phyloP scores from a whole-genome alignment of 164 flowering plant species.

The Saururus chinensis region DNA sequence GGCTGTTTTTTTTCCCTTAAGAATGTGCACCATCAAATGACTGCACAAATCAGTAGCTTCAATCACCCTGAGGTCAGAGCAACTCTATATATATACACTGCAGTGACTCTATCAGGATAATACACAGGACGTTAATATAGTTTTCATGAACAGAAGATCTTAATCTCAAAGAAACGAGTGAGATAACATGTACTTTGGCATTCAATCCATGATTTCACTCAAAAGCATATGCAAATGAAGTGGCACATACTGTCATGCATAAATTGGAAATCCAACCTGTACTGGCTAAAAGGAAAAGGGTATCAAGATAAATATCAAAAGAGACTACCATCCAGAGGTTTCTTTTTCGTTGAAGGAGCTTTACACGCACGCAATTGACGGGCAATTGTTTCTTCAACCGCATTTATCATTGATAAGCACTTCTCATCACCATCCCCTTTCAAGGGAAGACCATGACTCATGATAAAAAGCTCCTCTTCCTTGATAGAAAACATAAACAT shows the following conservation, averaged over 20 bases:
- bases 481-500: conserved; percentile 9
- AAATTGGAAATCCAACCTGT: neutral
- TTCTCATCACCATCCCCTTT: conserved; percentile 78
- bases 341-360: conserved; percentile 52
- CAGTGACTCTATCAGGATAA: neutral
- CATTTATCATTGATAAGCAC: conserved; percentile 72
- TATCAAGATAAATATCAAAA: neutral
- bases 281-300: neutral
- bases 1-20: too few relatives aligned
- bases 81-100: too few relatives aligned
- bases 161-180: neutral
- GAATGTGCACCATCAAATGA: too few relatives aligned
- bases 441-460: conserved; percentile 80
- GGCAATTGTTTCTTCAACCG: conserved; percentile 84
- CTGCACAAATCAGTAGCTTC: too few relatives aligned
- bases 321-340: conserved; percentile 50
- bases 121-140: neutral
- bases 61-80: too few relatives aligned
- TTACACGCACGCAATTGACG: conserved; percentile 89
- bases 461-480: conserved; percentile 93
- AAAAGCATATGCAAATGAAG: neutral
- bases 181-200: neutral
- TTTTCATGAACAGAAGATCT: neutral
- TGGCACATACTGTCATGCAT: neutral
- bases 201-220: neutral